Base-by-base conservation (phyloP, 2,329 filamentous ascomycete species). In the Dothistroma septosporum region DNA sequence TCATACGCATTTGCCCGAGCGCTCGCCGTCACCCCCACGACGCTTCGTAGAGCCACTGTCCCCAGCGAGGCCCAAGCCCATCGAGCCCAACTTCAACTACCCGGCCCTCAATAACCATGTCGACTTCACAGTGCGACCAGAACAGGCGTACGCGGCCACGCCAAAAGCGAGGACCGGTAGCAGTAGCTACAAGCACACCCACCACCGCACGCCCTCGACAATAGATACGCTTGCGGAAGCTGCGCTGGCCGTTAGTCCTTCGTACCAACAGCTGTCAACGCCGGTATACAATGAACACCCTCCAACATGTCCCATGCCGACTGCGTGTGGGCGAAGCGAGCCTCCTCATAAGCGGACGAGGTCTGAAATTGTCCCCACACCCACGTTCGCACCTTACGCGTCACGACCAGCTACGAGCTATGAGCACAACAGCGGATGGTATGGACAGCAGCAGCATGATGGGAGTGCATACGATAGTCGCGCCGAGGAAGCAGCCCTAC, bases 281-380 rank as follows among this genome's bases (percentile, higher is more conserved):
- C 60, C 62, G 48, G 52, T 61, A 58, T 54, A 64, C 58, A 59
- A 65, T 62, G 62, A 62, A 50, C 58, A 68, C 53, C 54, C 50
- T n/a, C 58, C 67, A 58, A 60, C 64, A 21, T 60, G 66, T 37
- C 56, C 64, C 7, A 55, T 61, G 61, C 63, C 61, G 70, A 44
- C 63, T 47, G 61, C 68, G 49, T 73, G 72, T 33, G 65, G 65
- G 47, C 64, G 70, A 22, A 69, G 74, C 53, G 80, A 85, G 67
- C 78, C 82, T 52, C 84, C 84, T 4, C 74, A 82, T 21, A 87
- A 87, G 73, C 80, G 85, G 47, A 79, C 83, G 53, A 81, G 84
- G 64, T 87, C 85, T 48, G 85, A 86, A 67, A 77, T 82, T 66
- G 74, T 81, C 55, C 75, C 77, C 16, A 79, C 79, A 28, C 79